Conservation (phyloP, 2,329 filamentous ascomycete genomes). For the Monilinia fructigena region DNA sequence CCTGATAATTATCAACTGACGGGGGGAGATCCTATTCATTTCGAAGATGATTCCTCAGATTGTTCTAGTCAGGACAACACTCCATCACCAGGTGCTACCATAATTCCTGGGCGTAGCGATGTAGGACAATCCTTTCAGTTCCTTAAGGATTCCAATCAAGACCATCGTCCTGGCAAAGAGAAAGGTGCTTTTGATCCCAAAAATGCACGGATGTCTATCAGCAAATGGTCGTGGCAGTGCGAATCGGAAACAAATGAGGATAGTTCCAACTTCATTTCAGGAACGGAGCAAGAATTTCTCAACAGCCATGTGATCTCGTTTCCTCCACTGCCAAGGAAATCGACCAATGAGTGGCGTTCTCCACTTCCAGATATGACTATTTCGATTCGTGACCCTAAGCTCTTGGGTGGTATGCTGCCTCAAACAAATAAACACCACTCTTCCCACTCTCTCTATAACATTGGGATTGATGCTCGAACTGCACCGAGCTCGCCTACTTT, state of each 20-base stretch:
- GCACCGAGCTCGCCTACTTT: conserved; percentile 2
- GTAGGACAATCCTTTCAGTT: background rate
- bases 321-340: conserved; percentile 34
- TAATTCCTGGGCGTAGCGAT: background rate
- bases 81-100: conserved; percentile 10
- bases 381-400: conserved; percentile 4
- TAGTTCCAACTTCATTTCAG: background rate
- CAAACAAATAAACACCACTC: background rate
- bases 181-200: conserved; percentile 30
- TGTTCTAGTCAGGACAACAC: conserved; percentile 4
- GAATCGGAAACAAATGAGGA: conserved; percentile 22
- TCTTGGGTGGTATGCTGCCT: background rate
- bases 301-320: conserved; percentile 33
- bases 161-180: conserved; percentile 9
- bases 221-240: conserved; percentile 30
- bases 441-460: conserved; percentile 29
- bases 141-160: background rate
- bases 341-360: conserved; percentile 35
- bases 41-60: background rate
- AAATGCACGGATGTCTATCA: conserved; percentile 32
- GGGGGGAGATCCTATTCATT: conserved; percentile 21
- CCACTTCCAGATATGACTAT: conserved; percentile 34
- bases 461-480: conserved; percentile 31
- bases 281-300: conserved; percentile 16
- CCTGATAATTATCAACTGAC: conserved; percentile 21